Conservation (phyloP, 2,329 filamentous ascomycete species). For the Pyricularia sp. region DNA sequence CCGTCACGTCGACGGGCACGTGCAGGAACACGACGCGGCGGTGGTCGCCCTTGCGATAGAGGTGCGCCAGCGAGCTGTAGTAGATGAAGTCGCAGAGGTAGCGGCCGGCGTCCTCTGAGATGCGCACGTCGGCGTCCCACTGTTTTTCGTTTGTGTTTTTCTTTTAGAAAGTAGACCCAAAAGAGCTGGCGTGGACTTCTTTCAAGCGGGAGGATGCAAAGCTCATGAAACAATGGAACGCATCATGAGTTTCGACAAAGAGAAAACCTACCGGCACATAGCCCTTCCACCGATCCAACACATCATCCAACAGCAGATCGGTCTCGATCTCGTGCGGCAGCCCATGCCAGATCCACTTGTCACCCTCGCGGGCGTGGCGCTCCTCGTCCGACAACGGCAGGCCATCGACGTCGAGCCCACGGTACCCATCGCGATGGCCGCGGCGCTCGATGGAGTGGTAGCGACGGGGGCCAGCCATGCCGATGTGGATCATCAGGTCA, state of each 20-base stretch:
- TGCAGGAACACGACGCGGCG: conserved; percentile 60
- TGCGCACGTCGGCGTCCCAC: conserved; percentile 35
- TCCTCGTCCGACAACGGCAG: conserved; percentile 43
- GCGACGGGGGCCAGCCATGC: conserved; percentile 59
- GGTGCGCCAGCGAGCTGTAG: conserved; percentile 55
- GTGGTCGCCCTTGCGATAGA: conserved; percentile 35
- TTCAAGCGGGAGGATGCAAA: neutral
- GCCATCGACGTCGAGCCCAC: conserved; percentile 60
- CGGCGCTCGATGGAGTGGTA: conserved; percentile 63
- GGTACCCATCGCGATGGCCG: conserved; percentile 65
- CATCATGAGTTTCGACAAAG: neutral
- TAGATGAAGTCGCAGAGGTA: conserved; percentile 76
- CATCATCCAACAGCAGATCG: conserved; percentile 46
- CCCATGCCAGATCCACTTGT: conserved; percentile 43
- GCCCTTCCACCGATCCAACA: conserved; percentile 45
- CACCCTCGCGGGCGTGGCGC: conserved; percentile 22
- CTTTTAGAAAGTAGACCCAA: neutral
- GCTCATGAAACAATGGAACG: neutral
- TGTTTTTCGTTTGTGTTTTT: conserved; percentile 5
- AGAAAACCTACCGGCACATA: conserved; percentile 35
- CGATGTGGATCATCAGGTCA: conserved; percentile 68
- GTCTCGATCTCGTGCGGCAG: conserved; percentile 46
- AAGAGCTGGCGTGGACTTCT: too few species aligned
- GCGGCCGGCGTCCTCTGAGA: conserved; percentile 61
- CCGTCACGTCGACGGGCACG: conserved; percentile 52